A percentile compares a stretch with the other conserved stretches of the same genome.
These are phyloP conservation scores for Globisporangium radiosum DNA, from an alignment of 352 stramenopile species.

Conservation along the genomic window DNA sequence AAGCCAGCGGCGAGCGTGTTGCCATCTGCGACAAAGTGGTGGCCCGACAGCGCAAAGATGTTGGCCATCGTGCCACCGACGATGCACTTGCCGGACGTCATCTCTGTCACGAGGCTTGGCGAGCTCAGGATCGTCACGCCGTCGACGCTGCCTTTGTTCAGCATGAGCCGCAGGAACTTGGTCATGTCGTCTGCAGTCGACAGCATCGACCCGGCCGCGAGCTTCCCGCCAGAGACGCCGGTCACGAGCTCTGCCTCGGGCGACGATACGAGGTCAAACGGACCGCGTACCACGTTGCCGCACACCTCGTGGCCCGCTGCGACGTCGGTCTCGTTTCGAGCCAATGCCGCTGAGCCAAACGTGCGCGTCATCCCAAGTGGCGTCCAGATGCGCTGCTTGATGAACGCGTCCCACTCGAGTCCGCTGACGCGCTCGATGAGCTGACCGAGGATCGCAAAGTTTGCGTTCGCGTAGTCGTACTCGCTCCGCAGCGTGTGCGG, in stretches of 20 bases:
- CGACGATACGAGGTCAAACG: conserved; percentile 31
- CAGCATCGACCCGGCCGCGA: conserved; percentile 36
- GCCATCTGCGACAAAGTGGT: conserved; percentile 39
- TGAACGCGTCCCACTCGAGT: conserved; percentile 42
- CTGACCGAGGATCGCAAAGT: conserved; percentile 55
- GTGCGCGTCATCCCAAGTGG: conserved; percentile 55
- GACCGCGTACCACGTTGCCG: conserved; percentile 29
- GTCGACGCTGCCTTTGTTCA: conserved; percentile 54
- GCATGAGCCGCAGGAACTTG: conserved; percentile 39
- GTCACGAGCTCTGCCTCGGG: conserved; percentile 26
- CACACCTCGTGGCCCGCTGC: conserved; percentile 46
- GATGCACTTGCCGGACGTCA: conserved; percentile 46
- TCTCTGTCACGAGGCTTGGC: conserved; percentile 32
- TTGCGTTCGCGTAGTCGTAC: conserved; percentile 55
- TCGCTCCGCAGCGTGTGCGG: conserved; percentile 33
- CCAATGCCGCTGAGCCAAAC: conserved; percentile 25
- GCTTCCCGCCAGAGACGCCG: conserved; percentile 16
- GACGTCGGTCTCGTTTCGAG: conserved; percentile 17
- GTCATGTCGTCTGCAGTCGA: conserved; percentile 49
- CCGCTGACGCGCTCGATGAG: conserved; percentile 45
- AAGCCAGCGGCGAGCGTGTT: conserved; percentile 50
- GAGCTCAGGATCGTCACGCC: conserved; percentile 41
- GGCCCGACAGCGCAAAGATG: conserved; percentile 29
- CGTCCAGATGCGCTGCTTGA: conserved; percentile 42
- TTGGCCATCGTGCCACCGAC: conserved; percentile 26